Conservation (phyloP, 352 stramenopile species). For the Globisporangium camurandrum region DNA sequence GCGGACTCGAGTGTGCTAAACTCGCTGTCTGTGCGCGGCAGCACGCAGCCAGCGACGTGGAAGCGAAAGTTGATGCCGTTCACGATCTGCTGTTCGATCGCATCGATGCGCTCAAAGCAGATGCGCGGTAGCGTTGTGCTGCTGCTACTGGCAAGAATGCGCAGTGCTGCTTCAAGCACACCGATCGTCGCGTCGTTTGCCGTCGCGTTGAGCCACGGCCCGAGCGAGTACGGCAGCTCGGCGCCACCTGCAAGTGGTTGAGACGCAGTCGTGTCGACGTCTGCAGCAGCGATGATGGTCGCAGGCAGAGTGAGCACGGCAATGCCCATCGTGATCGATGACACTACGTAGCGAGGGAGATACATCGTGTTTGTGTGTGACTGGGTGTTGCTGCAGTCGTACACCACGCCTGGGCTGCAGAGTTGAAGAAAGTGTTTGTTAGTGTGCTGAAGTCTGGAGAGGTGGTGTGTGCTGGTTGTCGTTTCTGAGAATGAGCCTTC, state of each 20-base stretch:
- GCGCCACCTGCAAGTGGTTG: not conserved
- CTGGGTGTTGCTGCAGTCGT: too few species aligned
- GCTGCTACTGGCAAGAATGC: slow-evolving; percentile 9
- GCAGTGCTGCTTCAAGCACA: slow-evolving; percentile 27
- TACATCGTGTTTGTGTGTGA: too few species aligned
- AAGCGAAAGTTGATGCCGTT: slow-evolving; percentile 59
- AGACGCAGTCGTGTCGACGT: too few species aligned
- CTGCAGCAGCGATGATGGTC: not conserved
- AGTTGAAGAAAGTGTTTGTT: too few species aligned
- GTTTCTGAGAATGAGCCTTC: too few species aligned
- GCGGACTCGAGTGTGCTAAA: not conserved
- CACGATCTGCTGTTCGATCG: slow-evolving; percentile 53
- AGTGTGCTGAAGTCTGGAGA: too few species aligned
- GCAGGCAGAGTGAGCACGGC: not conserved
- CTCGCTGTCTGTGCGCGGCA: slow-evolving; percentile 2
- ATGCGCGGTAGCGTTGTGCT: slow-evolving; percentile 9
- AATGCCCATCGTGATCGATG: not conserved
- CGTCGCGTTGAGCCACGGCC: slow-evolving; percentile 31
- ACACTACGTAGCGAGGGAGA: too few species aligned
- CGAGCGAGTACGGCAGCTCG: slow-evolving; percentile 15
- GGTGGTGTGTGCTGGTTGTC: too few species aligned
- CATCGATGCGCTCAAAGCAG: slow-evolving; percentile 34
- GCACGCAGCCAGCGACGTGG: slow-evolving; percentile 32
- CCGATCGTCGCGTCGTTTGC: slow-evolving; percentile 22
- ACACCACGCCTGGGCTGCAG: too few species aligned